phyloP scores from a whole-genome alignment of 140 eudicot genomes.

The Oenanthe javanica region DNA sequence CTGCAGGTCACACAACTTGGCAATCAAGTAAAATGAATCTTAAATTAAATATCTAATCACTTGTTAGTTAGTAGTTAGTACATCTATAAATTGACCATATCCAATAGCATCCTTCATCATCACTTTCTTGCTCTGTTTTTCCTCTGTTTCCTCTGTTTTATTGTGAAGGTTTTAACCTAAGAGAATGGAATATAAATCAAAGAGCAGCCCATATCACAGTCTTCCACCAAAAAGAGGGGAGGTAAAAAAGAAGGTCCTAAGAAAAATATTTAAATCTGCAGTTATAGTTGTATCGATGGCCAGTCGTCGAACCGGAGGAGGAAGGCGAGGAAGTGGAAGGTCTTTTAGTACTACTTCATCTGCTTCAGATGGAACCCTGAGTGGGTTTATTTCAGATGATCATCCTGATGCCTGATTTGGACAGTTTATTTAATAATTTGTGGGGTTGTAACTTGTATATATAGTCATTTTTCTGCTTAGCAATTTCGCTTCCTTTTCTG shows the following conservation, averaged over 20 bases:
- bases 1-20: not conserved
- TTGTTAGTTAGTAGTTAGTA: not conserved
- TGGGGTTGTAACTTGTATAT: not conserved
- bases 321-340: not conserved
- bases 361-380: not conserved
- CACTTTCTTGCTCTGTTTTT: not conserved
- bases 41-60: not conserved
- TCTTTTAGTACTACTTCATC: not conserved
- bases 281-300: not conserved
- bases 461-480: no score
- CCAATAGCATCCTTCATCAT: not conserved
- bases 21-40: not conserved
- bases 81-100: not conserved
- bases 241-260: not conserved
- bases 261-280: not conserved
- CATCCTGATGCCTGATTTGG: not conserved
- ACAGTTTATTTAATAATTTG: not conserved
- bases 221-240: conserved; percentile 2
- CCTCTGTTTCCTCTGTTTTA: not conserved
- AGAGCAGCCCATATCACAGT: conserved; percentile 4
- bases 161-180: not conserved
- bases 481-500: not conserved
- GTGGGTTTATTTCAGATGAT: not conserved
- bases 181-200: conserved; percentile 6
- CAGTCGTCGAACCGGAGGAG: not conserved